Base-by-base conservation (phyloP, 2,329 filamentous ascomycete genomes). In the Capronia coronata region DNA sequence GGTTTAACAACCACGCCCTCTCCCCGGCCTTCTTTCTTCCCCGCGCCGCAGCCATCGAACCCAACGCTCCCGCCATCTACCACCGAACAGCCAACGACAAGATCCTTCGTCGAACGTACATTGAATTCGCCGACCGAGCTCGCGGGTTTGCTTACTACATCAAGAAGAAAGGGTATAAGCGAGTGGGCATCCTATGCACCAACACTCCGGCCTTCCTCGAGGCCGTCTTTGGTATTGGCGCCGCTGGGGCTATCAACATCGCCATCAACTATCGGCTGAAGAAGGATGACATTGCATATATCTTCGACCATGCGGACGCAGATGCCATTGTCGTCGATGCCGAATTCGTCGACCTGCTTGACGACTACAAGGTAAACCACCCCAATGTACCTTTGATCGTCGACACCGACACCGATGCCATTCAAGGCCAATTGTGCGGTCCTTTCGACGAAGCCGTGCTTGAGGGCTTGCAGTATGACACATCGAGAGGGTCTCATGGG, bases 161-260 rank as follows among this genome's bases (percentile, higher is more conserved):
- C 49, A 78, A 79, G 59, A 87, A 86, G 66, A 80, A 86, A 63
- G 76, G 78, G 3, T 82, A 80, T 62, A 84, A 80, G 62, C 78
- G 86, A 52, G 85, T 97, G 4, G 93, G 93, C 5, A 83, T 98
- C 41, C 74, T 98, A 9, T 83, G 82, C 7, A 87, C 93, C 2
- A 98, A 98, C 65, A 98, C 93, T 1, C 93, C 93, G 0, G 90
- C 90, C 0, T 97, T 97, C 62, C 74, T 98, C 22, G 91, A 97
- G 69, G 79, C 82, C 5, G 87, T 95, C 54, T 98, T 87, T 63
- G 93, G 86, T 1, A 84, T 96, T 59, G 83, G 83, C 1, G 90
- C 86, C 1, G 86, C 86, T 0, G 88, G 88, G 1, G 86, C 76
- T 6, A 79, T 94, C 19, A 81, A 89, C 54, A 85, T 95, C 46